phyloP scores from a whole-genome alignment of 768 basidiomycete genomes.

The Mycena kentingensis region DNA sequence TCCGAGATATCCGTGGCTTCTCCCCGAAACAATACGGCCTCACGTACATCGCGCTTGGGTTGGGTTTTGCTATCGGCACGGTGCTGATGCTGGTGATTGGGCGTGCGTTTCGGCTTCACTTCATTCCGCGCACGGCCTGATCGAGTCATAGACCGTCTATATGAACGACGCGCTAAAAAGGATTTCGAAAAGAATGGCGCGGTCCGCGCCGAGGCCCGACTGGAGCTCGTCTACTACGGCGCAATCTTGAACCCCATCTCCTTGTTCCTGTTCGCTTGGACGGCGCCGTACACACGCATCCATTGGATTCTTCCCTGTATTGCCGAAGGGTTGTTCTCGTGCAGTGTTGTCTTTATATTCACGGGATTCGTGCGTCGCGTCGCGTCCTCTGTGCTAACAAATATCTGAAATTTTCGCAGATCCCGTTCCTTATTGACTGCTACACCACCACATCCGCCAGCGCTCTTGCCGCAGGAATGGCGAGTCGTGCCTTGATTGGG shows the following conservation, averaged over 20 bases:
- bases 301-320: neutral
- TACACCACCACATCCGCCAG: conserved; percentile 45
- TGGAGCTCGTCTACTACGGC: neutral
- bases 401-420: neutral
- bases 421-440: conserved; percentile 37
- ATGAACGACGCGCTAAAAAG: neutral
- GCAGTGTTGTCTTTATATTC: neutral
- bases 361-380: neutral
- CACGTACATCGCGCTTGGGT: neutral
- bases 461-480: conserved; percentile 48
- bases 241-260: neutral
- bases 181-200: neutral
- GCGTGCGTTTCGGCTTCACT: neutral
- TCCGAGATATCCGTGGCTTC: neutral
- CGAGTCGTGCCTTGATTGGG: conserved; percentile 39
- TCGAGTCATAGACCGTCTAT: neutral
- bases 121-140: neutral
- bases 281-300: neutral
- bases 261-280: neutral
- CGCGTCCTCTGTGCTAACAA: neutral
- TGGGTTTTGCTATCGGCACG: neutral
- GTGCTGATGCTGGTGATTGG: neutral
- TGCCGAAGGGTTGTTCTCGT: neutral
- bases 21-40: neutral
- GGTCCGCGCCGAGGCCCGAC: neutral